Base-by-base conservation (phyloP, 1,284 basidiomycete genomes). In the Rhodotorula glutinis region DNA sequence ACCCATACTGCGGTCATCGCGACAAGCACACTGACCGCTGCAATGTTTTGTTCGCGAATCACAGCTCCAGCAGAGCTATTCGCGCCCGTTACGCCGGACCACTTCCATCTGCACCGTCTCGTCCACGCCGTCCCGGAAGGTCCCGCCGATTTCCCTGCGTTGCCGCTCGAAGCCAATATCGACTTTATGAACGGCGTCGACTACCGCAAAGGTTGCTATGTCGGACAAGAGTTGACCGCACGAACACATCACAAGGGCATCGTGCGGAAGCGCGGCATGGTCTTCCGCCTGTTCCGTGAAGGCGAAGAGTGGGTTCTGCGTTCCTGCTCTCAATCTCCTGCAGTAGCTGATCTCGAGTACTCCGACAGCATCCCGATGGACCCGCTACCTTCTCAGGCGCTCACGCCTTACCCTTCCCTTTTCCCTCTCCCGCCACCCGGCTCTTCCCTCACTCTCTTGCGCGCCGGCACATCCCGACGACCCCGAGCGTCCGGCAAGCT, bases 191-290 rank as follows among this genome's bases (percentile, higher is more conserved):
- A 91, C 66, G 95, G 87, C 76, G 93, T 98, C 75, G 93, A 98
- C 79, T 97, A 97, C 78, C 84, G 90, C 57, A 98, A 99, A 80
- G 96, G 96, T 10, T 99, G 96, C 79, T 98, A 98, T 77, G 87
- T 98, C 2, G 96, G 96, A 4, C 96, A 99, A 81, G 96, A 98
- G 76, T 82, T 98, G 51, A 98, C 95, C 0, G 94, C 97, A 3
- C 85, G 96, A 40, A 98, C 95, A 29, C 95, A 96, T 78, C 92
- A 97, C 77, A 97, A 90, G 1, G 96, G 96, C 11, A 85, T 90
- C 21, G 83, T 97, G 33, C 84, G 96, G 65, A 98, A 98, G 79
- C 87, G 96, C 25, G 88, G 95, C 55, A 80, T 95, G 13, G 93
- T 94, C 4, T 84, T 97, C 1, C 76, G 82, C 10, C 78, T 90